A percentile compares a stretch with the other conserved stretches of the same genome.
These are phyloP conservation scores for Cryphonectria nitschkei DNA, from an alignment of 2,329 filamentous ascomycete genomes.

Conservation along the genomic window DNA sequence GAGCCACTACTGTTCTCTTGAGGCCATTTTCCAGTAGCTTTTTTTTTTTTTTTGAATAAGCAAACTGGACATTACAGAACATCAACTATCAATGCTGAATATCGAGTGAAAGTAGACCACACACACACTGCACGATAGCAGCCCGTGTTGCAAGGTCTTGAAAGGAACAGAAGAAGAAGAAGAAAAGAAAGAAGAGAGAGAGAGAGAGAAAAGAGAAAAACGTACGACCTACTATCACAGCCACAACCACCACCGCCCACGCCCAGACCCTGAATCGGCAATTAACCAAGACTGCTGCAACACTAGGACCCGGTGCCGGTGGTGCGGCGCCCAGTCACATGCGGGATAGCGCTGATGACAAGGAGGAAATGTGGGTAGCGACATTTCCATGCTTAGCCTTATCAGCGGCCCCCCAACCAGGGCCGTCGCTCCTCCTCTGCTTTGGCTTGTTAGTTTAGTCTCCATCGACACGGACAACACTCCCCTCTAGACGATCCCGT, in stretches of 20 bases:
- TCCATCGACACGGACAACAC: background rate
- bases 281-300: background rate
- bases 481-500: background rate
- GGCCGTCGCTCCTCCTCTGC: background rate
- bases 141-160: background rate
- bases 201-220: no score
- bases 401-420: background rate
- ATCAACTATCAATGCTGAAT: background rate
- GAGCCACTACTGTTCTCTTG: background rate
- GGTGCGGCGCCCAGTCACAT: background rate
- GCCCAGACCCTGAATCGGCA: background rate
- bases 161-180: background rate
- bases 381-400: slow-evolving; percentile 6
- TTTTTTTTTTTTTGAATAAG: no score
- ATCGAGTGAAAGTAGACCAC: background rate
- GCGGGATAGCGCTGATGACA: slow-evolving; percentile 7
- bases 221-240: no score
- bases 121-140: background rate
- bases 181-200: background rate
- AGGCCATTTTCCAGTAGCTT: no score
- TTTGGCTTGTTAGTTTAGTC: background rate
- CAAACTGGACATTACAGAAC: background rate
- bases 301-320: background rate
- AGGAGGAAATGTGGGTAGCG: slow-evolving; percentile 4
- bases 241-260: background rate